Conservation (phyloP, 2,329 filamentous ascomycete species). For the Alternaria gaisen region DNA sequence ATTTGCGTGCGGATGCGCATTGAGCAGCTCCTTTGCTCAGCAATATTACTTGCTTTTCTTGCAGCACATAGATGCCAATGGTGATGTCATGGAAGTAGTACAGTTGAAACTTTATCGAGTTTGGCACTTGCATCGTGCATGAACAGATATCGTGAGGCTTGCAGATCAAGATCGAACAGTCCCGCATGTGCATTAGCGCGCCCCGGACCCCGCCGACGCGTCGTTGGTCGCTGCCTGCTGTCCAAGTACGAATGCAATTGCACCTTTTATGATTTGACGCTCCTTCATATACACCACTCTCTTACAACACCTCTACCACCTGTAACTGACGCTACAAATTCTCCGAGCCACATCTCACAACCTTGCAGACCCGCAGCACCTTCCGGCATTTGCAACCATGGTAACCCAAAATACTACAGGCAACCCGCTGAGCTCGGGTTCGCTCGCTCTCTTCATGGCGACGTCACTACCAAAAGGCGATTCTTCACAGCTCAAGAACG, state of each 20-base stretch:
- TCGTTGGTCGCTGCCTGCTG: slow-evolving; percentile 20
- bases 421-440: slow-evolving; percentile 56
- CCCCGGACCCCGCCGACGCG: slow-evolving; percentile 34
- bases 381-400: slow-evolving; percentile 28
- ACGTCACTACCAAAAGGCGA: slow-evolving; percentile 53
- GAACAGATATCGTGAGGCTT: slow-evolving; percentile 21
- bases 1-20: slow-evolving; percentile 3
- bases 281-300: not conserved
- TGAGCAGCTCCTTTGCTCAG: slow-evolving; percentile 4
- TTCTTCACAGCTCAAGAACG: slow-evolving; percentile 65
- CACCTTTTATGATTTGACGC: not conserved
- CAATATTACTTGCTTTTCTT: slow-evolving; percentile 9
- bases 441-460: slow-evolving; percentile 56
- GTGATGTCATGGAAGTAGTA: slow-evolving; percentile 17
- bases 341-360: not conserved
- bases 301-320: not conserved
- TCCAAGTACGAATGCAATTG: not conserved
- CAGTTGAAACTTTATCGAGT: slow-evolving; percentile 2
- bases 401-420: slow-evolving; percentile 40
- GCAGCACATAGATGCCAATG: not conserved
- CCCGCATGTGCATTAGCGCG: slow-evolving; percentile 25
- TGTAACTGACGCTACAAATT: not conserved
- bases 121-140: slow-evolving; percentile 9
- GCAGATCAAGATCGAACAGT: slow-evolving; percentile 13
- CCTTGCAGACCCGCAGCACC: not conserved